phyloP scores from a whole-genome alignment of 441 rosid species.

The Jatropha podagrica region DNA sequence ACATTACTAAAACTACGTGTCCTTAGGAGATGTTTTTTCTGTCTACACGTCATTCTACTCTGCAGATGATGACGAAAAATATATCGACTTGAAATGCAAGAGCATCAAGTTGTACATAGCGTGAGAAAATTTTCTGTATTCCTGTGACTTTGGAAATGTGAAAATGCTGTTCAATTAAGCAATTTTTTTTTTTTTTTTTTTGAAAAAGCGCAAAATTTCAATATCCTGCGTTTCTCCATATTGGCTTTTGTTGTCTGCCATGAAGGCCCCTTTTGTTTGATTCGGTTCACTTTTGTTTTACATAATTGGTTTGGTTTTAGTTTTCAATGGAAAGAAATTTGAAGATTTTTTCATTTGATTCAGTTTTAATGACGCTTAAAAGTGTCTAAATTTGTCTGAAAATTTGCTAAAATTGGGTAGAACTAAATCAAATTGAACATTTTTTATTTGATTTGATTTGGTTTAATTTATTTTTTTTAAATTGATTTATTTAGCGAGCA shows the following conservation, averaged over 20 bases:
- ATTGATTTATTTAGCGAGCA: no score
- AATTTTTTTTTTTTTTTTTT: no score
- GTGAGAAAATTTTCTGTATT: background rate
- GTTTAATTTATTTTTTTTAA: no score
- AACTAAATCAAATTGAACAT: no score
- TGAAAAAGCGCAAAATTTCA: background rate
- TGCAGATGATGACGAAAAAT: background rate
- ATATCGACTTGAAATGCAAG: background rate
- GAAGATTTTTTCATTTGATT: conserved; percentile 36
- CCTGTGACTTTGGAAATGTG: background rate
- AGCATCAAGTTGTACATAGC: background rate
- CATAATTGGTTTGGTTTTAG: background rate
- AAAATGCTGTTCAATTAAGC: background rate
- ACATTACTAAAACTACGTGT: background rate
- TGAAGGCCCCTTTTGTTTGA: background rate
- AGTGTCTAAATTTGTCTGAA: no score
- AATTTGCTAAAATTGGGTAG: no score
- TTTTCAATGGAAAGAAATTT: conserved; percentile 54
- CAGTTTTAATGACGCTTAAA: no score
- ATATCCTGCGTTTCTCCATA: no score
- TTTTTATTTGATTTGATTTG: no score
- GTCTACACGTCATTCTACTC: background rate
- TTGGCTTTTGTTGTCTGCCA: background rate
- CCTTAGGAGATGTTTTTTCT: background rate
- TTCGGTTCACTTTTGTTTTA: background rate